Conservation (phyloP, 2,329 filamentous ascomycete species). For the Fusarium multiceps region DNA sequence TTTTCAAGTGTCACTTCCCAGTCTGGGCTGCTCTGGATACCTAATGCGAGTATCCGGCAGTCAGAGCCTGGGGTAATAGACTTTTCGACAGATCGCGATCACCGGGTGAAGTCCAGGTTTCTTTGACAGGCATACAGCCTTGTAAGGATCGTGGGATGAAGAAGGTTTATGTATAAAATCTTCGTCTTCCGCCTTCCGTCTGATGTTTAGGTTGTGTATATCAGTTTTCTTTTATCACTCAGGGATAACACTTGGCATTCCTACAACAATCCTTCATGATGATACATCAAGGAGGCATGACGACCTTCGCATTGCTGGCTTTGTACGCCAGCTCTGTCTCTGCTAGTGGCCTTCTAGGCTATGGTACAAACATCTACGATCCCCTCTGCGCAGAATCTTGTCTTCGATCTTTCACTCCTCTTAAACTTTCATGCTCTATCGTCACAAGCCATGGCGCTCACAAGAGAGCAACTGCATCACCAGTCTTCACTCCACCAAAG, state of each 20-base stretch:
- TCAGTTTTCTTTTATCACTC: not conserved
- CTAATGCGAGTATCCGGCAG: not conserved
- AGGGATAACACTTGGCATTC: not conserved
- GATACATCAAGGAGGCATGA: not conserved
- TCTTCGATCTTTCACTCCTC: constrained; percentile 1
- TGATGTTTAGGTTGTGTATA: not conserved
- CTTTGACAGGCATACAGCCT: not conserved
- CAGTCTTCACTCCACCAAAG: not conserved
- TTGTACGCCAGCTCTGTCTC: not conserved
- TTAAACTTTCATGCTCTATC: not conserved
- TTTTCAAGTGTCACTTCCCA: not conserved
- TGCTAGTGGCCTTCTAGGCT: not conserved
- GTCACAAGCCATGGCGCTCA: not conserved
- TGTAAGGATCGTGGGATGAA: not conserved
- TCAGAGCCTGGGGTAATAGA: not conserved
- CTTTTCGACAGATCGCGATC: constrained; percentile 2
- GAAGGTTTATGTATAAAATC: constrained; percentile 14
- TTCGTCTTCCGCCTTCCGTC: not conserved
- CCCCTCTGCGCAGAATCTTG: constrained; percentile 19
- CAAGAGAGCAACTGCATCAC: not conserved
- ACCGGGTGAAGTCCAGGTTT: not conserved
- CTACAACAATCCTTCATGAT: not conserved
- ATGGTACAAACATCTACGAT: constrained; percentile 3
- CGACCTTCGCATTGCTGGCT: too few species aligned
- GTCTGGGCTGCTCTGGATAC: not conserved